These are phyloP conservation scores for Alternaria panax DNA, from an alignment of 2,329 filamentous ascomycete genomes.

Conservation along the genomic window DNA sequence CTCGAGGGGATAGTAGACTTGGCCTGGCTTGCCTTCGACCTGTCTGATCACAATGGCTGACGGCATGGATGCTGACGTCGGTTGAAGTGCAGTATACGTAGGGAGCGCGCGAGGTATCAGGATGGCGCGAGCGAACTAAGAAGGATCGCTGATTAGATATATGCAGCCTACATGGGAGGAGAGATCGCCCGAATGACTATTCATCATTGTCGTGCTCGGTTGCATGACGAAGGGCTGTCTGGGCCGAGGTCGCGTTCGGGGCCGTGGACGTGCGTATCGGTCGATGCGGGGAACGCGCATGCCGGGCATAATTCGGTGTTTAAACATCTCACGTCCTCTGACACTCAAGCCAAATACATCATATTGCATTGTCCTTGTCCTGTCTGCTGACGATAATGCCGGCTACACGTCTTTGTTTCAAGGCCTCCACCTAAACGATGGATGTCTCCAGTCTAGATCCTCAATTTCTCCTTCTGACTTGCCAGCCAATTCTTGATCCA, in stretches of 20 bases:
- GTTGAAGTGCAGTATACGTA: background rate
- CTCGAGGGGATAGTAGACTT: constrained; percentile 79
- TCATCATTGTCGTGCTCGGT: constrained; percentile 13
- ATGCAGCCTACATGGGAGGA: background rate
- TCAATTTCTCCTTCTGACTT: constrained; percentile 46
- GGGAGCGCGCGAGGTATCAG: background rate
- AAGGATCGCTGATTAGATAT: background rate
- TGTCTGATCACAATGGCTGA: constrained; percentile 70
- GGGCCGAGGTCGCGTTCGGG: constrained; percentile 19
- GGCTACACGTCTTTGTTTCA: constrained; percentile 19
- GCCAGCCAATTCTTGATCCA: constrained; percentile 64
- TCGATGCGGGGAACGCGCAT: constrained; percentile 18
- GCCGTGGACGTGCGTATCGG: background rate
- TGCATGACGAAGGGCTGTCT: constrained; percentile 19
- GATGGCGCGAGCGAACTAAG: background rate
- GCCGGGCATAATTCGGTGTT: constrained; percentile 5
- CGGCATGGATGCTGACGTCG: constrained; percentile 49
- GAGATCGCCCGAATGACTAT: background rate
- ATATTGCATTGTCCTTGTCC: background rate
- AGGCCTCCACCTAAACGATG: constrained; percentile 68
- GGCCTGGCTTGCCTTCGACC: constrained; percentile 81
- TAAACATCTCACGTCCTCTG: background rate
- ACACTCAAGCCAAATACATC: background rate
- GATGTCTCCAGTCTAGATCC: constrained; percentile 59
- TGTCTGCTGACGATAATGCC: too few relatives aligned